A percentile compares a stretch with the other conserved stretches of the same genome.
phyloP scores from a whole-genome alignment of 768 basidiomycete species.

The Trametes gibbosa region DNA sequence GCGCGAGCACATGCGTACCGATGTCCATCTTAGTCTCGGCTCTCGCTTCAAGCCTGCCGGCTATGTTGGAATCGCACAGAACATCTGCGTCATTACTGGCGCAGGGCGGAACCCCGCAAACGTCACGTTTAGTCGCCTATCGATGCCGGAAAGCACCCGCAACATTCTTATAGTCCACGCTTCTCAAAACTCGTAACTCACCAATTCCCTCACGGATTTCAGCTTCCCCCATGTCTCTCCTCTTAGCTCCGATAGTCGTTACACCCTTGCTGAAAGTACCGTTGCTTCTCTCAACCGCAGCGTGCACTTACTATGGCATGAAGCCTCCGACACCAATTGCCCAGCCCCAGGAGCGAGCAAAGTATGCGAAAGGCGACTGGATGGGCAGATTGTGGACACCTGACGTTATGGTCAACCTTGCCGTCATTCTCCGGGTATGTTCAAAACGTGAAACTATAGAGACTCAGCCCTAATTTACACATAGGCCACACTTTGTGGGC shows the following conservation, averaged over 20 bases:
- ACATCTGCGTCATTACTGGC: too few relatives aligned
- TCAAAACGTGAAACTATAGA: too few relatives aligned
- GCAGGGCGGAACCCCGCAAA: too few relatives aligned
- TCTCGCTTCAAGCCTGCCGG: too few relatives aligned
- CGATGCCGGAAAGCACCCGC: too few relatives aligned
- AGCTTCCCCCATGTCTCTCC: not conserved
- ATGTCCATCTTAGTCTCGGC: too few relatives aligned
- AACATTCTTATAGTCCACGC: too few relatives aligned
- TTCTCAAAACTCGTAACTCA: too few relatives aligned
- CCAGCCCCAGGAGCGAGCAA: not conserved
- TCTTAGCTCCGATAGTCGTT: not conserved
- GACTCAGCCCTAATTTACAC: not conserved
- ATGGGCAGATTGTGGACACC: constrained; percentile 2
- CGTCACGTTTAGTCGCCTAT: too few relatives aligned
- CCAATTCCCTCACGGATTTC: not conserved
- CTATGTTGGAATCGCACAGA: too few relatives aligned
- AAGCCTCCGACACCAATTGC: constrained; percentile 5
- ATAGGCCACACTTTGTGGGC: constrained; percentile 1
- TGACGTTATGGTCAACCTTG: not conserved
- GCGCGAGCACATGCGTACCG: too few relatives aligned
- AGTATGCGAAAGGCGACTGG: constrained; percentile 1
- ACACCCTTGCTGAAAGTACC: constrained; percentile 8
- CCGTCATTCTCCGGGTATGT: not conserved
- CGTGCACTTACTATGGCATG: constrained; percentile 6
- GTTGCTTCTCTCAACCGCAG: constrained; percentile 2